Evolutionary conservation across 305 asterid species (phyloP).

Genomic region (Fraxinus greggii): DNA sequence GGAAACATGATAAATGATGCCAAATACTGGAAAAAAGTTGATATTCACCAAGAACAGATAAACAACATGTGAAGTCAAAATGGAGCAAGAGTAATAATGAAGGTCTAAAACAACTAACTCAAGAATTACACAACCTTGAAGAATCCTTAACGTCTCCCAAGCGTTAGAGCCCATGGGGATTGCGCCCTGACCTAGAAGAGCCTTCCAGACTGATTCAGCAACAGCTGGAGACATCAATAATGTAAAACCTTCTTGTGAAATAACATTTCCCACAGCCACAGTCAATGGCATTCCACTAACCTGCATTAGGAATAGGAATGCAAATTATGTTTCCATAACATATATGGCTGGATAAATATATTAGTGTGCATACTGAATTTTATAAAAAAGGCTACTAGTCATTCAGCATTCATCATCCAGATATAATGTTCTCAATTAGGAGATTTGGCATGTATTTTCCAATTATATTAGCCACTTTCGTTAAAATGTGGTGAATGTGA

Average conservation of each 20-base stretch:
- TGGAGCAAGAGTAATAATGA: neutral
- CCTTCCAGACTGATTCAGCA: slow-evolving; percentile 63
- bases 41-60: slow-evolving; percentile 6
- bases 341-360: slow-evolving; percentile 3
- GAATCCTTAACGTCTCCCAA: slow-evolving; percentile 88
- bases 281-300: slow-evolving; percentile 86
- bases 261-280: slow-evolving; percentile 78
- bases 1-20: slow-evolving; percentile 7
- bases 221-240: slow-evolving; percentile 69
- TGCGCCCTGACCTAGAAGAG: slow-evolving; percentile 72
- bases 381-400: neutral
- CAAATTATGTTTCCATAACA: neutral
- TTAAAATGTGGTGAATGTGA: neutral
- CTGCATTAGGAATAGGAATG: slow-evolving; percentile 40
- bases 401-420: slow-evolving; percentile 19
- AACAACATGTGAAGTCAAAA: slow-evolving; percentile 1
- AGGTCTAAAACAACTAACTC: neutral
- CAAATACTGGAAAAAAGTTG: neutral
- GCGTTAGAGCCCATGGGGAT: slow-evolving; percentile 68
- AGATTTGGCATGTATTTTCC: neutral
- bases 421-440: slow-evolving; percentile 1
- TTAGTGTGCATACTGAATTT: slow-evolving; percentile 3
- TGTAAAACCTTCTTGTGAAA: slow-evolving; percentile 79
- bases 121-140: slow-evolving; percentile 57
- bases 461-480: neutral